These are phyloP conservation scores for Sugiyamaella xylanicola DNA, from an alignment of 1,139 yeast genomes.

Conservation along the genomic window DNA sequence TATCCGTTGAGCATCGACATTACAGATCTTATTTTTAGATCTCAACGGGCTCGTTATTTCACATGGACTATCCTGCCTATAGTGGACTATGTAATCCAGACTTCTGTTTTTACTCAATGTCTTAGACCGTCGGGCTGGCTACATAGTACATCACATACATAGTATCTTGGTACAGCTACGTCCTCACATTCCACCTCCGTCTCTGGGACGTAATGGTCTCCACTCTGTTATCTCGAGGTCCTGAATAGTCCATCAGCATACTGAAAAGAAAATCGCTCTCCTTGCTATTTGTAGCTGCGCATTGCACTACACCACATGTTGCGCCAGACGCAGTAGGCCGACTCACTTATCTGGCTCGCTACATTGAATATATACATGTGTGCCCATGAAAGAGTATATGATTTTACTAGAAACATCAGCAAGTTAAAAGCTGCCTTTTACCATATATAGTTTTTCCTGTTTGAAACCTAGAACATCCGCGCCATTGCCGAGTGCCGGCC, in stretches of 20 bases:
- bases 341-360: background rate
- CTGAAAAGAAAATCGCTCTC: background rate
- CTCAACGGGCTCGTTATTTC: background rate
- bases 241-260: too few relatives aligned
- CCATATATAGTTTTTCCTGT: too few relatives aligned
- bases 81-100: too few relatives aligned
- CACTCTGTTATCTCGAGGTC: too few relatives aligned
- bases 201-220: background rate
- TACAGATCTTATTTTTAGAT: background rate
- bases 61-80: too few relatives aligned
- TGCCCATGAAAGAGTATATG: too few relatives aligned
- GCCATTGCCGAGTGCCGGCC: too few relatives aligned
- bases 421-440: too few relatives aligned
- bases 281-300: background rate
- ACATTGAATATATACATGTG: too few relatives aligned
- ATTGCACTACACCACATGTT: background rate
- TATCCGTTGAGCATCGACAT: background rate
- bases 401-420: too few relatives aligned
- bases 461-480: too few relatives aligned
- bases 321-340: background rate
- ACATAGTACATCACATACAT: background rate
- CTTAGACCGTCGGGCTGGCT: background rate
- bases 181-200: background rate
- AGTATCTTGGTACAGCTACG: background rate
- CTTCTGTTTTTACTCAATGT: too few relatives aligned